Base-by-base conservation (phyloP, 2,329 filamentous ascomycete species). In the Colletotrichum tropicale region DNA sequence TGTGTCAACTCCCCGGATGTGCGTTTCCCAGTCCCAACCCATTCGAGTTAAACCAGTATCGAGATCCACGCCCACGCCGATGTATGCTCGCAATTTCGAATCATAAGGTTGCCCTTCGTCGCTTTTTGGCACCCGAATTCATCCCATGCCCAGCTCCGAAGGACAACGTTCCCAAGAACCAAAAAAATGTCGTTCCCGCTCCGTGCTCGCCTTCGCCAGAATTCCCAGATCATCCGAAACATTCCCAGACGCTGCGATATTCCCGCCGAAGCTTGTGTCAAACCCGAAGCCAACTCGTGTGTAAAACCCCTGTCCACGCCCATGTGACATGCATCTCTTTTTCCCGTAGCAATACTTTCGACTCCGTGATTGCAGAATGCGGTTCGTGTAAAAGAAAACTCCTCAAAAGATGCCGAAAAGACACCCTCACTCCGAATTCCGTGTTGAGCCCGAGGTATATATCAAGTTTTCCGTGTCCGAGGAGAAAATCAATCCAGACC, bases 281-380 rank as follows among this genome's bases (percentile, higher is more conserved):
- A 69, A 55, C 28, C 70, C 64, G 34, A 58, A 75, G 70, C 48
- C 58, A 60, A 48, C 43, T 48, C 43, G 43, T 48, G 43, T 65
- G 67, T 43, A 64, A 62, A 55, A 34, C 56, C 70, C 73, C 70
- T 55, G 56, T 70, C 64, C 70, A 58, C 65, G 64, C 70, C 71
- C 72, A 24, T 70, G 55, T 77, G 73, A 70, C 62, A 78, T 77
- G 72, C 77, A 71, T 71, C 66, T 70, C 64, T 61, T 70, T 58
- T 61, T 34, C 60, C 71, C 61, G 16, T 77, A 71, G 66, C 56
- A 73, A 71, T 75, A 77, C 56, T 77, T 66, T 74, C 52, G 66
- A 77, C 77, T 76, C 75, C 72, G 48, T 74, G 56, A 58, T 66
- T 75, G 72, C 71, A 77, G 75, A 69, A 76, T 77, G 75, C 75